These are phyloP conservation scores for Cucurbitaria berberidis DNA, from an alignment of 2,329 filamentous ascomycete species.

Conservation along the genomic window DNA sequence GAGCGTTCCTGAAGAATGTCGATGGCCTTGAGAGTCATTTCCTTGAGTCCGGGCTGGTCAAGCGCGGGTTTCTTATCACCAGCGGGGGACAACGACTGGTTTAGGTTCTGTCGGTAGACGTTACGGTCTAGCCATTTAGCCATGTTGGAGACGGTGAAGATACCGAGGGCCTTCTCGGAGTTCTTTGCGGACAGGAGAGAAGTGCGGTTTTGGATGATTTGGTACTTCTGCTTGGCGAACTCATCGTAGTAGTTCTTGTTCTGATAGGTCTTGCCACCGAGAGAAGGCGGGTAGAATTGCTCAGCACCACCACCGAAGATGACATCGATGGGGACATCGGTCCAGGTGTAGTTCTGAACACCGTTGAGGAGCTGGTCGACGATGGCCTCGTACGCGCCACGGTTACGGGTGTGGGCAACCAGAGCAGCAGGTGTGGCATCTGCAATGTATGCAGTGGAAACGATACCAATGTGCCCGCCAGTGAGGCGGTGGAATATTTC, in stretches of 20 bases:
- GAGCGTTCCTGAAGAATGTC: constrained; percentile 73
- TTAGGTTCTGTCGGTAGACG: constrained; percentile 74
- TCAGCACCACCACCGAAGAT: constrained; percentile 84
- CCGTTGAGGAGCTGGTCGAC: constrained; percentile 80
- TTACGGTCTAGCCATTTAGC: constrained; percentile 89
- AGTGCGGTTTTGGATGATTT: constrained; percentile 75
- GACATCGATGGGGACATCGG: constrained; percentile 73
- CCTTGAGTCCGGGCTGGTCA: constrained; percentile 82
- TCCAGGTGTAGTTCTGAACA: constrained; percentile 82
- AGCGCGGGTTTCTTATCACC: constrained; percentile 68
- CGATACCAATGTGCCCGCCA: constrained; percentile 65
- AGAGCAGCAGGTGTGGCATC: constrained; percentile 79
- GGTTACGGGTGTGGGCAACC: constrained; percentile 69
- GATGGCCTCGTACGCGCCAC: constrained; percentile 72
- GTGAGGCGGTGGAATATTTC: constrained; percentile 76
- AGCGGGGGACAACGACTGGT: constrained; percentile 71
- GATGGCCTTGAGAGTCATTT: constrained; percentile 88
- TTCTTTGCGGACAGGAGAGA: constrained; percentile 65
- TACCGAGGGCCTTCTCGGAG: constrained; percentile 71
- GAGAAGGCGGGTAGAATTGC: constrained; percentile 67
- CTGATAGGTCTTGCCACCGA: constrained; percentile 68
- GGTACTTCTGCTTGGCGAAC: constrained; percentile 75
- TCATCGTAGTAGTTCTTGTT: constrained; percentile 74
- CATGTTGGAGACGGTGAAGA: constrained; percentile 77
- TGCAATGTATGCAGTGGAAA: constrained; percentile 80